These are phyloP conservation scores for Rhizophora mangle DNA, from an alignment of 345 rosid genomes.

Conservation along the genomic window DNA sequence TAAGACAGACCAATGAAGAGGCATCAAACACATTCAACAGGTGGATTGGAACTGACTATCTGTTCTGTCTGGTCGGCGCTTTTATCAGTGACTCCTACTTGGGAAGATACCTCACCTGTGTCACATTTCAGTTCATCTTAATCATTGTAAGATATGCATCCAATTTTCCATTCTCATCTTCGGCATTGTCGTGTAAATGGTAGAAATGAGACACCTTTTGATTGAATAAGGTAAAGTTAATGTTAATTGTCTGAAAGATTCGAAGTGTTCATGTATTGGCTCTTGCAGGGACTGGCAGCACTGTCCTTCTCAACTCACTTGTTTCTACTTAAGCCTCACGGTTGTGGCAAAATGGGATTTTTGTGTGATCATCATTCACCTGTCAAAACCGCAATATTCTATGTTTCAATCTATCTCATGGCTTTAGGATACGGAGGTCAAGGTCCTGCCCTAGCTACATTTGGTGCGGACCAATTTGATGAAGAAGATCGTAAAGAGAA, in stretches of 20 bases:
- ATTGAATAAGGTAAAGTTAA: not conserved
- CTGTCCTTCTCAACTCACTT: slow-evolving; percentile 21
- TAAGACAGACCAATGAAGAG: slow-evolving; percentile 33
- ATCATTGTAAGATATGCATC: slow-evolving; percentile 19
- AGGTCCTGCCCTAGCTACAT: slow-evolving; percentile 32
- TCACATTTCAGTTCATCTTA: slow-evolving; percentile 32
- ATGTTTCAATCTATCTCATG: slow-evolving; percentile 27
- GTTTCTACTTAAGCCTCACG: slow-evolving; percentile 26
- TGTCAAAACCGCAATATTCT: slow-evolving; percentile 22
- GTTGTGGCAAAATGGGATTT: slow-evolving; percentile 26
- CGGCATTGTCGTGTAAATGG: too few species aligned
- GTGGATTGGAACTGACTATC: slow-evolving; percentile 34
- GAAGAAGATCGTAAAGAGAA: slow-evolving; percentile 38
- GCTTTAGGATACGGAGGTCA: slow-evolving; percentile 32
- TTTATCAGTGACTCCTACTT: slow-evolving; percentile 36
- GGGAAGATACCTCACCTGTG: slow-evolving; percentile 39
- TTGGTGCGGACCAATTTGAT: slow-evolving; percentile 46
- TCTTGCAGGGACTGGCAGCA: slow-evolving; percentile 25
- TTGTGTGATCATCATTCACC: slow-evolving; percentile 26
- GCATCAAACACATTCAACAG: slow-evolving; percentile 32
- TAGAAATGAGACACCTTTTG: not conserved
- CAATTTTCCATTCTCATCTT: not conserved
- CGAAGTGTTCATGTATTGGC: not conserved
- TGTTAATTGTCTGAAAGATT: not conserved
- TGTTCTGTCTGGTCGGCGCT: slow-evolving; percentile 42